Evolutionary conservation across 129 eudicot genomes (phyloP), one percentile per base, ranked within the genome.

Genomic region (Dittrichia graveolens): DNA sequence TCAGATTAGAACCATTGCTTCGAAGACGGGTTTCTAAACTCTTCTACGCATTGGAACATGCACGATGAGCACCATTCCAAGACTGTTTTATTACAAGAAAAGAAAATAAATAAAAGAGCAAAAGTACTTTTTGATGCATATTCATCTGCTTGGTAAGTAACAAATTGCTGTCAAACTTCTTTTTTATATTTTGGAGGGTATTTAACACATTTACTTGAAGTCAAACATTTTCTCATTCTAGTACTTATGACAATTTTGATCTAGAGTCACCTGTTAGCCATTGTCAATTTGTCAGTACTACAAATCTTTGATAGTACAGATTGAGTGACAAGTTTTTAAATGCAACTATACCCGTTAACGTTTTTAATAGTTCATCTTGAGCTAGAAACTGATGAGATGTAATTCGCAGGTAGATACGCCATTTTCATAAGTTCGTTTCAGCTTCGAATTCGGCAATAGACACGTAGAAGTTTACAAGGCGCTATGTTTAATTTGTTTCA

Each of bases 11-110:
- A 79, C 95, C 79, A 79, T 83, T n/a, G 84, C 85, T 10, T 90
- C 72, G 31, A 73, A 68, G 49, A 87, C 89, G 98, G 61, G 95
- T 79, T 75, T 81, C 98, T 60, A 87, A 89, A 75, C 78, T 89
- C 7, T 85, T 85, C 76, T 48, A 89, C 68, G 90, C 86, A 65
- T 78, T 89, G 55, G 96, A 89, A 52, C 88, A 79, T 42, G 77
- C 90, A 69, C n/a, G 8, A 78, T 82, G 79, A 85, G 52, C 48
- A 47, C 67, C 67, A n/a, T 46, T 73, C 50, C 79, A 42, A 43
- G 56, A 60, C 63, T 55, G 42, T n/a, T 1, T 60, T 40, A 8
- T 69, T 46, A 15, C 56, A 53, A 42, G 55, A 39, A 48, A 37
- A 74, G 9, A 8, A 58, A 76, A 49, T 34, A 78, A 61, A 24